Evolutionary conservation across 2,329 filamentous ascomycete genomes (phyloP), one percentile per base, ranked within the genome.

Genomic region (Xylariaceae sp.): DNA sequence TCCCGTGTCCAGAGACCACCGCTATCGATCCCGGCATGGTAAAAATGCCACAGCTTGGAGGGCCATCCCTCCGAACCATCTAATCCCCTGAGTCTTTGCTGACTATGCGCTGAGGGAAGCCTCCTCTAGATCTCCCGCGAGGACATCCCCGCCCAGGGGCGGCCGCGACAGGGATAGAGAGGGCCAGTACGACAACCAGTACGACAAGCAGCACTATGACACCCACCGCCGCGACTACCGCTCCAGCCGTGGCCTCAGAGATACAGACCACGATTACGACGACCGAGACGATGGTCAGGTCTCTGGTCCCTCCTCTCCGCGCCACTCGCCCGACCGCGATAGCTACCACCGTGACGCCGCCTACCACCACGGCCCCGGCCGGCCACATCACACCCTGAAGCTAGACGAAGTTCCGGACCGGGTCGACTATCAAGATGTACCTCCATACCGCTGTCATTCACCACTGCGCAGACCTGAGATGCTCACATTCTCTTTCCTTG

Each of bases 11-110:
- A 57, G 58, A 53, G 64, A 65, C 53, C 53, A 58, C 52, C 62
- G 62, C 47, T 60, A 65, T 64, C 64, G 60, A 57, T 63, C 63
- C 58, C 62, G 63, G 61, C 64, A 67, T 62, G 64, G 64, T 67
- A 67, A 66, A 54, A 65, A 63, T 59, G 57, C 62, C 59, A 62
- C 51, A 62, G 61, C 64, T 63, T 65, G 62, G 61, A 61, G 58
- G 54, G 62, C 48, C 49, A 48, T 48, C 56, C 58, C 52, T 61
- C 46, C 52, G 60, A 40, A 54, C 58, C 38, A 48, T 51, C 22
- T 27, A 27, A 27, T 27, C 22, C 48, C 47, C 49, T 58, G 64
- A 65, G 61, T 58, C 55, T 61, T 55, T 53, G 65, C 65, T 67
- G 55, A 67, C 65, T 64, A 63, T 58, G 60, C 58, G 58, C 44